Evolutionary conservation across 495 filamentous ascomycete species (phyloP).

Genomic region (Margaritispora aquatica): DNA sequence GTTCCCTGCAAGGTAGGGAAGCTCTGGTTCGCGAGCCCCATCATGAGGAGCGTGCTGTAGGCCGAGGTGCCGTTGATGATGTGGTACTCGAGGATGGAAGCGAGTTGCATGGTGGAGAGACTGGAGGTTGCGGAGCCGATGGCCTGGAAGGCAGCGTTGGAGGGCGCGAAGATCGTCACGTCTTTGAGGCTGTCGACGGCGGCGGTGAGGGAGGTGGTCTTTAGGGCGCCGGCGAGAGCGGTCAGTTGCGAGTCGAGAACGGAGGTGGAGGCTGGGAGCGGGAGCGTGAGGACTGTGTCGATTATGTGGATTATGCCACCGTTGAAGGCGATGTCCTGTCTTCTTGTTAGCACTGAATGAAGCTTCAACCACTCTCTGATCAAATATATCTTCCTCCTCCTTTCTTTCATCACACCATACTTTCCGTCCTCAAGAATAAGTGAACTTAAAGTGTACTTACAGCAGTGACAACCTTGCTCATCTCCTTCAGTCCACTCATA

Average conservation of each 20-base stretch:
- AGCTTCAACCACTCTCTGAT: not conserved
- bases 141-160: conserved; percentile 55
- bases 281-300: conserved; percentile 50
- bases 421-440: not conserved
- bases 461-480: conserved; percentile 30
- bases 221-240: conserved; percentile 48
- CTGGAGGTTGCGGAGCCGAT: conserved; percentile 45
- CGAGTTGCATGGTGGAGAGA: conserved; percentile 38
- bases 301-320: conserved; percentile 62
- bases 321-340: conserved; percentile 46
- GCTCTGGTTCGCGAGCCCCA: conserved; percentile 28
- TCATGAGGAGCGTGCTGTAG: conserved; percentile 40
- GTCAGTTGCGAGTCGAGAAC: conserved; percentile 47
- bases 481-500: conserved; percentile 31
- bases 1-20: conserved; percentile 38
- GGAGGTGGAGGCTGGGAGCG: conserved; percentile 40
- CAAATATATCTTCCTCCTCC: too few relatives aligned
- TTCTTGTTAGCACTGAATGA: not conserved
- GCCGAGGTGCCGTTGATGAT: conserved; percentile 48
- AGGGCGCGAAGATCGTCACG: conserved; percentile 60
- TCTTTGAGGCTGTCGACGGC: conserved; percentile 38
- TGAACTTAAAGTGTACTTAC: not conserved
- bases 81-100: conserved; percentile 50
- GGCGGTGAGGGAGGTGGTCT: conserved; percentile 34
- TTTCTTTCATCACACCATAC: too few relatives aligned